Evolutionary conservation across 2,329 filamentous ascomycete genomes (phyloP).

Genomic region (Colletotrichum neosansevieriae): DNA sequence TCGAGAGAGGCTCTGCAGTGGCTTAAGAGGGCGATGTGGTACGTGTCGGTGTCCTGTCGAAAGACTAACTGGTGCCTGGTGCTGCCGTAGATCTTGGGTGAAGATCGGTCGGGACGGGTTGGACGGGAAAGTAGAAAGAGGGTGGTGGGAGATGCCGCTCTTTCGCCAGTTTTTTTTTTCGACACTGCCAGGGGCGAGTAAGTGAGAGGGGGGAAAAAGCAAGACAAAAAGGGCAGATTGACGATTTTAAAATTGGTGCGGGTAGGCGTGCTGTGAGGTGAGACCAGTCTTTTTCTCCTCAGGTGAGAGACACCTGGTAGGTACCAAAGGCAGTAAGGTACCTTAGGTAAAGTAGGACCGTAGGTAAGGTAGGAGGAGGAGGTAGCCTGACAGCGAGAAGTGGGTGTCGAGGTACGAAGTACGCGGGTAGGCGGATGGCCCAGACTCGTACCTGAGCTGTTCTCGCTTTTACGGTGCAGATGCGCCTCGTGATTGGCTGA

Average conservation of each 20-base stretch:
- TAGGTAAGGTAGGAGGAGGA: background rate
- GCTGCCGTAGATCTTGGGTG: slow-evolving; percentile 13
- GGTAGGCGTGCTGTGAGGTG: slow-evolving; percentile 21
- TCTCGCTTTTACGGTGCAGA: background rate
- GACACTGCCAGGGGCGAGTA: slow-evolving; percentile 26
- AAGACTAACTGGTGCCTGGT: slow-evolving; percentile 3
- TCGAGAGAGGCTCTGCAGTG: slow-evolving; percentile 18
- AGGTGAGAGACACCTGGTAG: no score
- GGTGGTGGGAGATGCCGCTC: slow-evolving; percentile 19
- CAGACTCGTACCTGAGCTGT: slow-evolving; percentile 23
- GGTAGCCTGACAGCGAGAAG: background rate
- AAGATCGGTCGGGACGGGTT: slow-evolving; percentile 17
- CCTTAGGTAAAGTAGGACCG: background rate
- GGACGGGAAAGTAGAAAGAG: slow-evolving; percentile 22
- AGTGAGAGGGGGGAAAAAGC: background rate
- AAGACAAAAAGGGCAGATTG: slow-evolving; percentile 20
- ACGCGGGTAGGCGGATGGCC: background rate
- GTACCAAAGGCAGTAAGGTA: background rate
- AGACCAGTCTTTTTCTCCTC: background rate
- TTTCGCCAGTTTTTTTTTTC: background rate
- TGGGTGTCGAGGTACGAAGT: slow-evolving; percentile 10
- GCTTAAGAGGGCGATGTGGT: slow-evolving; percentile 5
- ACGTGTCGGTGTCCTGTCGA: background rate
- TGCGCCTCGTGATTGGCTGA: slow-evolving; percentile 25
- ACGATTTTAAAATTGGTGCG: slow-evolving; percentile 38